Base-by-base conservation (phyloP, 192 early-diverging fungal species). In the Linnemannia elongata region DNA sequence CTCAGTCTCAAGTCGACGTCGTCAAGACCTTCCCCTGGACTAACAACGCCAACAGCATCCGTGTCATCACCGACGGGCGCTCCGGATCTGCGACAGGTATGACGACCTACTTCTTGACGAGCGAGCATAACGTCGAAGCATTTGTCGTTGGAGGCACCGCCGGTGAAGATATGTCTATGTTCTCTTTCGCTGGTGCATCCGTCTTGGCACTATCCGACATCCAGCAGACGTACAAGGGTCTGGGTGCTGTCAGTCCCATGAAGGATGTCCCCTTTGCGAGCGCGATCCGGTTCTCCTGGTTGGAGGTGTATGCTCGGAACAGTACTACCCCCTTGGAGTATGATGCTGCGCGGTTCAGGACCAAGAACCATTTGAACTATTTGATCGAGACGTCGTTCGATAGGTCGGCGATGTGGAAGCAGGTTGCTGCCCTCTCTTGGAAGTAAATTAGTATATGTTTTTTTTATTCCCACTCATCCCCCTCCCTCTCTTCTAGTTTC, bases 11-110 rank as follows among this genome's bases (percentile, higher is more conserved):
- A n/a, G 22, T 54, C 36, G 36, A 42, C 17, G 33, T 38, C 22
- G 27, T 54, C 12, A 52, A 30, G 10, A 24, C 24, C 1, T 76
- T 42, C 22, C 68, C 80, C 27, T 82, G 80, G 80, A 76, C 80
- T 0, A 82, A 82, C 41, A 60, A 82, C 20, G 63, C 80, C 22
- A 10, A 66, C n/a, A 82, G 76, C n/a, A 72, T 82, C 33, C 66
- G 44, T 44, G 52, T 82, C 30, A 36, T 82, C 47, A 72, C 74
- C 24, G 80, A 82, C 33, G 80, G 80, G 27, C 80, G 69, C 12
- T 76, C 52, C 44, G 80, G 80, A 55, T 82, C 80, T 24, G 80
- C 80, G 1, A 71, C 68, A 45, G 80, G 74, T 9, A 44, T 82
- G 52, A 52, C 80, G 20, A 54, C 49, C n/a, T 17, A 76, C 42